Conservation (phyloP, 2,329 filamentous ascomycete genomes). For the Tolypocladium sp. region DNA sequence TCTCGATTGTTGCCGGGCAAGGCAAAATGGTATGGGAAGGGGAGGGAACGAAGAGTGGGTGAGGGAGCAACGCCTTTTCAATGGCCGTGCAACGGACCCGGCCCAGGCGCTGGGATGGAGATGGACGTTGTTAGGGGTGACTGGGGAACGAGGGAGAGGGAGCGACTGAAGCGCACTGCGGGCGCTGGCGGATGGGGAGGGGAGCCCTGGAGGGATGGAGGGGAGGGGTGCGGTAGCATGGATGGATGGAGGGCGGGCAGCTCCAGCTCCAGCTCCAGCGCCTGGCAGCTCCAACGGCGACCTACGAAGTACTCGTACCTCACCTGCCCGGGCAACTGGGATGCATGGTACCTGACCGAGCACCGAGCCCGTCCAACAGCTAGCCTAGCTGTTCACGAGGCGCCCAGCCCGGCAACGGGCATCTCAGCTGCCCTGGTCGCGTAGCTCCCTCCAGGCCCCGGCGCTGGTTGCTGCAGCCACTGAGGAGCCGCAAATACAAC, state of each 20-base stretch:
- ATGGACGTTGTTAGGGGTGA: conserved; percentile 21
- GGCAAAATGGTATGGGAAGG: not conserved
- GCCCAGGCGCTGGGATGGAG: conserved; percentile 16
- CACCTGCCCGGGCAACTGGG: not conserved
- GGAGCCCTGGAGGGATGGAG: not conserved
- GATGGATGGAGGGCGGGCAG: not conserved
- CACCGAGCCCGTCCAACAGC: not conserved
- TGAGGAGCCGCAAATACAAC: not conserved
- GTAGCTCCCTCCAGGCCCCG: not conserved
- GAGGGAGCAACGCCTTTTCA: conserved; percentile 31
- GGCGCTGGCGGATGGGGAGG: not conserved
- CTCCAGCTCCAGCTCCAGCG: not conserved
- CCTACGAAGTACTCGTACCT: too few species aligned
- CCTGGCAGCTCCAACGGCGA: too few species aligned
- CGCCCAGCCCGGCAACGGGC: not conserved
- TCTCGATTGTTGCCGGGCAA: conserved; percentile 7
- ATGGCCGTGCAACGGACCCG: conserved; percentile 20
- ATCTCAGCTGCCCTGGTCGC: not conserved
- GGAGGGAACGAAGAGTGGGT: conserved; percentile 10
- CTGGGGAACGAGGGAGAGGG: conserved; percentile 7
- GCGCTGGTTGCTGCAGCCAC: not conserved
- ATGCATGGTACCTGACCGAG: not conserved
- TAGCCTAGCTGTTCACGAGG: not conserved
- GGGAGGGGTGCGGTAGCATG: not conserved
- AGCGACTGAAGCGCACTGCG: not conserved